These are phyloP conservation scores for Plasmodium vivax DNA, from an alignment of 169 alveolate species.

Conservation along the genomic window DNA sequence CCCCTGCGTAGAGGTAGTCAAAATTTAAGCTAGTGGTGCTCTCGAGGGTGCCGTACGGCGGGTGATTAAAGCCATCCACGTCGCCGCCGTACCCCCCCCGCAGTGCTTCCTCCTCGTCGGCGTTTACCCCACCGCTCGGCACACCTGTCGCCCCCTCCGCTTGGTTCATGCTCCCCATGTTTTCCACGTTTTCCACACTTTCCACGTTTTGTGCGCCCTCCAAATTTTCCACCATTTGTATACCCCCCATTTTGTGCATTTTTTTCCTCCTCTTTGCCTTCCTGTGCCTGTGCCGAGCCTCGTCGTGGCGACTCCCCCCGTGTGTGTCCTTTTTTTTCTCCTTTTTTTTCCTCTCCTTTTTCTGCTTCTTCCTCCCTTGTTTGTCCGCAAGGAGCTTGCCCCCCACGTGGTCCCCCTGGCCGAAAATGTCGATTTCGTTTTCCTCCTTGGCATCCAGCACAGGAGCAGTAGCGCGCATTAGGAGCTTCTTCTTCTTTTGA, in stretches of 20 bases:
- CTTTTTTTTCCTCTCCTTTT: neutral
- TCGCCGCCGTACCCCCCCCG: neutral
- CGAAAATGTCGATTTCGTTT: constrained; percentile 21
- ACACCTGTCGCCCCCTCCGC: neutral
- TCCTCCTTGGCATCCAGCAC: neutral
- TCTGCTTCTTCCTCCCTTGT: neutral
- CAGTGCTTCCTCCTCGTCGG: neutral
- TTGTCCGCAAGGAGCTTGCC: neutral
- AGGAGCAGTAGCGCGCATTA: neutral
- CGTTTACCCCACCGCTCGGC: neutral
- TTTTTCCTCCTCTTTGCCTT: neutral
- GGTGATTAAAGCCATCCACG: neutral
- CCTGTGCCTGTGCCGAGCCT: neutral
- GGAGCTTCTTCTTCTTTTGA: constrained; percentile 23
- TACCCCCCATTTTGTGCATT: neutral
- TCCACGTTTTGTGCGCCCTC: no score
- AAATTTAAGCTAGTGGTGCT: neutral
- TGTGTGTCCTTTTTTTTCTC: neutral
- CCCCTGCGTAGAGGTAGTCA: constrained; percentile 6
- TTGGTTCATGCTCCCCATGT: neutral
- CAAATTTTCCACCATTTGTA: neutral
- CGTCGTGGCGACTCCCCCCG: neutral
- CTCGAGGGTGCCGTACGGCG: neutral
- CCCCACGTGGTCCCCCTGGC: neutral
- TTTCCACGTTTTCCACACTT: neutral